A percentile compares a stretch with the other conserved stretches of the same genome.
phyloP scores from a whole-genome alignment of 2,329 filamentous ascomycete genomes.

The Elsinoe batatas region DNA sequence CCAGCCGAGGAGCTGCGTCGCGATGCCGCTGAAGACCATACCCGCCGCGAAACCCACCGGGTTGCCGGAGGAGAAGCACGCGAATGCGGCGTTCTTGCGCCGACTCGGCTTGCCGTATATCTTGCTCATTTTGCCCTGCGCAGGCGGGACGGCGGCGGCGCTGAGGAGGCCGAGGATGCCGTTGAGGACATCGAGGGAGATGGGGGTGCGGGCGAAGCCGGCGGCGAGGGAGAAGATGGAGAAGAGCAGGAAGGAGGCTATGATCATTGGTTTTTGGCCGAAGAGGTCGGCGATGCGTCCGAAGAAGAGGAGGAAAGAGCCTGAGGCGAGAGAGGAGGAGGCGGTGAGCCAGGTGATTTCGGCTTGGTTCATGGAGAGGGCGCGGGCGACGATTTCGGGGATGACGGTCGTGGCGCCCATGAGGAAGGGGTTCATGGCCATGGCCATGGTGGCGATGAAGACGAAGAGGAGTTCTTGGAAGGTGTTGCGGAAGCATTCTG shows the following conservation, averaged over 20 bases:
- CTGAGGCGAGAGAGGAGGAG: conserved; percentile 52
- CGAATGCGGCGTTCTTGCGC: conserved; percentile 57
- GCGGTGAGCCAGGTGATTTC: conserved; percentile 60
- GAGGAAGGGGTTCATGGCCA: conserved; percentile 52
- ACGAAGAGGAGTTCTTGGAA: conserved; percentile 57
- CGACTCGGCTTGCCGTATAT: conserved; percentile 52
- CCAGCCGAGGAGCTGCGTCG: conserved; percentile 53
- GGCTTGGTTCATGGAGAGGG: conserved; percentile 53
- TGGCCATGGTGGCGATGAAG: conserved; percentile 56
- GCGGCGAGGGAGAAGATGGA: conserved; percentile 47
- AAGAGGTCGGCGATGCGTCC: conserved; percentile 57
- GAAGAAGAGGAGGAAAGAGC: conserved; percentile 56
- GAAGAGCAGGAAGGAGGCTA: conserved; percentile 50
- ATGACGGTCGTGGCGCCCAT: conserved; percentile 52
- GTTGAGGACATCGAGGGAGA: conserved; percentile 52
- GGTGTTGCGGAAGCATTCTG: conserved; percentile 52
- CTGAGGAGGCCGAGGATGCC: conserved; percentile 56
- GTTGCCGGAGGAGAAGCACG: conserved; percentile 51
- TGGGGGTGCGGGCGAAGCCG: conserved; percentile 49
- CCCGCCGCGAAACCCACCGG: conserved; percentile 49
- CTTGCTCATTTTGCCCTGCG: conserved; percentile 53
- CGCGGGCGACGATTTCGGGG: conserved; percentile 49
- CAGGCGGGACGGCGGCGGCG: conserved; percentile 54
- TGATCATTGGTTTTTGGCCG: conserved; percentile 52
- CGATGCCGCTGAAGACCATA: conserved; percentile 53